Conservation (phyloP, 441 rosid species). For the Pelargonium australe region DNA sequence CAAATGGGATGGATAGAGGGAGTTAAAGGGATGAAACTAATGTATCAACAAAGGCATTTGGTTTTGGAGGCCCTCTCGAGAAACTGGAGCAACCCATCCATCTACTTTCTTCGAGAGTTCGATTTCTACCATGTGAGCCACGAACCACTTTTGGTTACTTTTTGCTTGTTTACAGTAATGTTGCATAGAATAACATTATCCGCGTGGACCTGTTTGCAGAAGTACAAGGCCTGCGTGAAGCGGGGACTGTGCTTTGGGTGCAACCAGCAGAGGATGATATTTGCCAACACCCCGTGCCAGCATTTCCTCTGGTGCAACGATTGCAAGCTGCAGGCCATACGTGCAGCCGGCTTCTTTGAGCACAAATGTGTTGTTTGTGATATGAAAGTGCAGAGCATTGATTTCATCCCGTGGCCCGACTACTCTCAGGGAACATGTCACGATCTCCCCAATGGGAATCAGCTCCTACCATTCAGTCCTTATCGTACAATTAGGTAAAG, state of each 20-base stretch:
- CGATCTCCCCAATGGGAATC: conserved; percentile 9
- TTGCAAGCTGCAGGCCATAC: conserved; percentile 38
- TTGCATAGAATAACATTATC: neutral
- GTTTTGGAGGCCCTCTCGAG: conserved; percentile 51
- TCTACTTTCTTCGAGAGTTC: conserved; percentile 66
- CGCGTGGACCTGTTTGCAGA: conserved; percentile 34
- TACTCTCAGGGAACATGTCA: conserved; percentile 12
- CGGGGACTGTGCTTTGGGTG: conserved; percentile 62
- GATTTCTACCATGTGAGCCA: conserved; percentile 60
- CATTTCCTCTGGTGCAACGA: conserved; percentile 68
- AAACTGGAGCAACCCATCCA: conserved; percentile 40
- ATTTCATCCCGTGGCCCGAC: conserved; percentile 23
- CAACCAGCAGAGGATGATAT: conserved; percentile 37
- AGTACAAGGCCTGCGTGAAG: conserved; percentile 37
- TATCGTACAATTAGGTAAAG: conserved; percentile 21
- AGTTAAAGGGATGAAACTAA: conserved; percentile 11
- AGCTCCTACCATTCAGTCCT: conserved; percentile 20
- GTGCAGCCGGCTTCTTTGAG: conserved; percentile 27
- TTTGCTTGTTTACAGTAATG: neutral
- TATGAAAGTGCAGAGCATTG: conserved; percentile 38
- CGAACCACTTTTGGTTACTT: conserved; percentile 5
- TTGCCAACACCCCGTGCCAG: conserved; percentile 68
- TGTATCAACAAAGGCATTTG: conserved; percentile 33
- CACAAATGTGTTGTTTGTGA: conserved; percentile 84
- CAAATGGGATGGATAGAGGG: conserved; percentile 14